A percentile compares a stretch with the other conserved stretches of the same genome.
Conservation (phyloP, 2,329 filamentous ascomycete genomes). For the Cadophora sp. region DNA sequence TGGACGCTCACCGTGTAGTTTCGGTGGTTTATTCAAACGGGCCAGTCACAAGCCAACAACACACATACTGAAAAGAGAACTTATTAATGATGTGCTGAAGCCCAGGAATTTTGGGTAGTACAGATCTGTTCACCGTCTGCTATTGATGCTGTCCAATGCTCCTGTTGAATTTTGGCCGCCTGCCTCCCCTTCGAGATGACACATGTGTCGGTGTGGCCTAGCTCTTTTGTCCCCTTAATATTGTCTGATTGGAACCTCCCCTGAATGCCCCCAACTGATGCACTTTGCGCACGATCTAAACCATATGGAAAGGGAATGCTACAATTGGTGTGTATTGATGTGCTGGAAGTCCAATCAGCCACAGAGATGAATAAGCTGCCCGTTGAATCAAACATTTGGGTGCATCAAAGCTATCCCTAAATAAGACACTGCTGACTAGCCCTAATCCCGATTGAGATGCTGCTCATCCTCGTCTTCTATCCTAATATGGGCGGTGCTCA, state of each 20-base stretch:
- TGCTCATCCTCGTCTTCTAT: neutral
- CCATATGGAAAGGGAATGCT: neutral
- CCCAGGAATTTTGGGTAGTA: neutral
- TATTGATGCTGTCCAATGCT: neutral
- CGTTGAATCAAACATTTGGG: neutral
- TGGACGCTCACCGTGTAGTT: neutral
- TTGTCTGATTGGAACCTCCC: no score
- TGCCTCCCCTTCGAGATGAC: neutral
- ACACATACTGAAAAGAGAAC: neutral
- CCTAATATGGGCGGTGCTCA: neutral
- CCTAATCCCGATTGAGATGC: neutral
- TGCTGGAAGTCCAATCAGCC: neutral
- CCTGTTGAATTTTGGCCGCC: neutral
- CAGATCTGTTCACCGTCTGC: neutral
- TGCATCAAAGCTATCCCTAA: conserved; percentile 1
- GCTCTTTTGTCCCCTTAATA: neutral
- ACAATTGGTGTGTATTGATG: neutral
- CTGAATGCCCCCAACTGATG: neutral
- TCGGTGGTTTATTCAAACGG: neutral
- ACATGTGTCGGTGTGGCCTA: neutral
- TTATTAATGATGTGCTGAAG: neutral
- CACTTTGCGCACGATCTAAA: neutral
- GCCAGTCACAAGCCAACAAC: neutral
- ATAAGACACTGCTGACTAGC: neutral
- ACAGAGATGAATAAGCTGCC: conserved; percentile 7